Base-by-base conservation (phyloP, 257 asterid species). In the Forsythia suspensa region DNA sequence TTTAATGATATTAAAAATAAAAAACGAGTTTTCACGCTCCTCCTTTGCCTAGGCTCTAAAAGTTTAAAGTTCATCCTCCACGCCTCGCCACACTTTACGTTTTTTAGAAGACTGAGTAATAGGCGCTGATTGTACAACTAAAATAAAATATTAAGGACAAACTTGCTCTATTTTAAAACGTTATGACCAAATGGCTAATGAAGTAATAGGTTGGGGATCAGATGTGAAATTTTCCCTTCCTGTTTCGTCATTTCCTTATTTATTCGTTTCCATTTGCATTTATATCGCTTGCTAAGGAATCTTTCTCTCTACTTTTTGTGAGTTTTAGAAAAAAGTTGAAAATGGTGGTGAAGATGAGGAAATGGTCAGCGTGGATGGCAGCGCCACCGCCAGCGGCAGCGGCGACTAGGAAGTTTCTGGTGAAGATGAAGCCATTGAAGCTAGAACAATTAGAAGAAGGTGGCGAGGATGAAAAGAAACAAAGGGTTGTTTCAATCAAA, bases 321-420 rank as follows among this genome's bases (percentile, higher is more conserved):
- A 20, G 59, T 51, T 51, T 51, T 3, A 51, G 10, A 21, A 43
- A 13, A 52, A 38, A 10, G 72, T 42, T 8, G 74, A 59, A 10
- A 43, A 83, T 86, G 90, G 91, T 77, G 76, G 89, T 84, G 83
- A 85, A 81, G 89, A 76, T 82, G 80, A 80, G 75, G 81, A 88
- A 88, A 63, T 87, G 93, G 90, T 79, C 89, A 59, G 86, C 89
- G 71, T 73, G 91, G 59, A 15, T 15, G 3, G 59, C n/a, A 3
- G n/a, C n/a, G 59, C 59, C 59, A 15, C 59, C 16, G 88, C 81
- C 86, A 55, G 70, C 82, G 76, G 72, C 77, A 16, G 52, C 81
- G 16, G 42, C 76, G 24, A 77, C 79, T 72, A 85, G 82, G 75
- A 91, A 81, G 84, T 92, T 84, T 46, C 85, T 84, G 80, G 96